Conservation (phyloP, 2,329 filamentous ascomycete genomes). For the Cladosporium sp. region DNA sequence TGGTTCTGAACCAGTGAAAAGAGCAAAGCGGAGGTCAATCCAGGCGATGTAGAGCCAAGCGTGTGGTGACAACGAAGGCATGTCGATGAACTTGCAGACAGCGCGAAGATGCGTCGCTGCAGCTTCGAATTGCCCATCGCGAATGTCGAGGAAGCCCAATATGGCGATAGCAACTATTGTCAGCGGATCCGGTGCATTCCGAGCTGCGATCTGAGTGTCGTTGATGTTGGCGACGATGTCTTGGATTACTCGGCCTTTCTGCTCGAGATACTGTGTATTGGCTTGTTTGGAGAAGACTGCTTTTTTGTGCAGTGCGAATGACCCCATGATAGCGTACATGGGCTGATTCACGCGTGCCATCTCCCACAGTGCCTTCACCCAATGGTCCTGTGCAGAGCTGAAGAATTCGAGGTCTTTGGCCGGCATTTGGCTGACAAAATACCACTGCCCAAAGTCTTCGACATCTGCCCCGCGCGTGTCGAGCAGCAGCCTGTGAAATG, state of each 20-base stretch:
- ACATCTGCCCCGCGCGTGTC: constrained; percentile 14
- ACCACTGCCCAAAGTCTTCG: constrained; percentile 18
- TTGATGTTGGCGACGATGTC: constrained; percentile 10
- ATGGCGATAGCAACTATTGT: constrained; percentile 13
- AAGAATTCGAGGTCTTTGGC: constrained; percentile 16
- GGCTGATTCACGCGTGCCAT: constrained; percentile 10
- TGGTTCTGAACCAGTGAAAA: constrained; percentile 9
- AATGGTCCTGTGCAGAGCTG: constrained; percentile 11
- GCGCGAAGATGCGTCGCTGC: constrained; percentile 14
- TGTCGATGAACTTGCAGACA: constrained; percentile 17
- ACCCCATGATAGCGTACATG: constrained; percentile 6
- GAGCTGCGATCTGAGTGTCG: neutral
- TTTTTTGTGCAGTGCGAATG: constrained; percentile 18
- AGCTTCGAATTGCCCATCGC: constrained; percentile 12
- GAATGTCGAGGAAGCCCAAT: constrained; percentile 16
- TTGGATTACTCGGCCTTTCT: constrained; percentile 14
- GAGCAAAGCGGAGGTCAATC: constrained; percentile 11
- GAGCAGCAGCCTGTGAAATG: neutral
- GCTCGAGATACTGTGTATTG: constrained; percentile 7
- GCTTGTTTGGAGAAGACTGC: neutral
- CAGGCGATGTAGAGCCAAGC: constrained; percentile 16
- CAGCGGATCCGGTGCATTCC: neutral
- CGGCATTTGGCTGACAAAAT: constrained; percentile 14
- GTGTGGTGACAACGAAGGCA: constrained; percentile 5
- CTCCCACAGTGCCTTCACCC: constrained; percentile 16